Evolutionary conservation across 495 filamentous ascomycete species (phyloP), one percentile per base, ranked within the genome.

Genomic region (Aspergillus kassunensis): DNA sequence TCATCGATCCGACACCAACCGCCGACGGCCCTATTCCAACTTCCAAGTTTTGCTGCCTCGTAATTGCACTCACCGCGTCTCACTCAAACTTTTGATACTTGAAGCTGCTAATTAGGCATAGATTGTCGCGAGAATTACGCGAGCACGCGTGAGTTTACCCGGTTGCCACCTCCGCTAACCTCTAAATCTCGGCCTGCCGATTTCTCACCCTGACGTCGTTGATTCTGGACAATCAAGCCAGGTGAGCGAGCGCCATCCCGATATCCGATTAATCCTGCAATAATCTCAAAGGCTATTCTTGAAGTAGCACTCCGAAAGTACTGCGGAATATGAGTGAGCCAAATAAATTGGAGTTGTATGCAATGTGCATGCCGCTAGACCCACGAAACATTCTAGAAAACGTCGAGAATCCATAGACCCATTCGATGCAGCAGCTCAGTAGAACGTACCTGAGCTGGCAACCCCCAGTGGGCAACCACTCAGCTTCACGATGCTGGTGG

Each of bases 371-470:
- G 44, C 44, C 43, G 50, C 47, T 44, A 51, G 60, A 56, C 55
- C 57, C 58, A 55, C 45, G 56, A 66, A 51, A 27, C 45, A 49
- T 50, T 67, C 64, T 64, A 67, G 64, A 67, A 67, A 56, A 64
- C 57, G 33, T 64, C 61, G 44, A 67, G 59, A 63, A 63, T 50
- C 55, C 51, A 27, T 46, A 56, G 53, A 56, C 36, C 41, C 25
- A 49, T 59, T 53, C 49, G 51, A 59, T 49, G 52, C 54, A 49
- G 44, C 47, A 35, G 37, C 40, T 24, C 11, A 30, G 44, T 11
- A 46, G 31, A 11, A 16, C 18, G 51, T 46, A 45, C 51, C 51
- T 54, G 43, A 54, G 44, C 41, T 55, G 36, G 52, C 40, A 42
- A 23, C 33, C 33, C 33, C 43, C 24, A 46, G 18, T 35, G 39